Conservation (phyloP, 345 rosid genomes). For the Populus davidiana region DNA sequence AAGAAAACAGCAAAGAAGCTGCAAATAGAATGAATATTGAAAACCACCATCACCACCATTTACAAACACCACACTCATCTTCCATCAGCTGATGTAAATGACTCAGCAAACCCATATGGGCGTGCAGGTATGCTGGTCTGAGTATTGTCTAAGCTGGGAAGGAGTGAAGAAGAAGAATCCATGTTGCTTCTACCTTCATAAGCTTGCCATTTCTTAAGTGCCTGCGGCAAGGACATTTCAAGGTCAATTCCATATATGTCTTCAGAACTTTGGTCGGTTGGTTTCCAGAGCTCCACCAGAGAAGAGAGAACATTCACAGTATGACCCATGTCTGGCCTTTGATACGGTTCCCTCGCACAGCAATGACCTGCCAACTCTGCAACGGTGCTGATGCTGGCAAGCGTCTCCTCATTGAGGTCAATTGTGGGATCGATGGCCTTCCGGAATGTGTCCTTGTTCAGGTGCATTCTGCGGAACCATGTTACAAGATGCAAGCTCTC, state of each 20-base stretch:
- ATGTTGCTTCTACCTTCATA: slow-evolving; percentile 24
- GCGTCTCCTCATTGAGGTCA: slow-evolving; percentile 21
- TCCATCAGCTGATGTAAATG: slow-evolving; percentile 24
- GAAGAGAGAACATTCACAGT: slow-evolving; percentile 21
- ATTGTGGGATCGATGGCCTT: slow-evolving; percentile 24
- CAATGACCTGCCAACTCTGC: slow-evolving; percentile 35
- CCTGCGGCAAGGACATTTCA: slow-evolving; percentile 26
- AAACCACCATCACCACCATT: not conserved
- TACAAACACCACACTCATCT: slow-evolving; percentile 21
- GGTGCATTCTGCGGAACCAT: slow-evolving; percentile 28
- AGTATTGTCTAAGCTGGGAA: slow-evolving; percentile 23
- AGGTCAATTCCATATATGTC: slow-evolving; percentile 25
- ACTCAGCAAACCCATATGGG: slow-evolving; percentile 12
- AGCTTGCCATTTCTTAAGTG: slow-evolving; percentile 30
- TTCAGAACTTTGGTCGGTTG: slow-evolving; percentile 21
- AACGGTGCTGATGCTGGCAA: slow-evolving; percentile 17
- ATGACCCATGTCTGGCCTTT: slow-evolving; percentile 35
- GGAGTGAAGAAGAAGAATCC: slow-evolving; percentile 18
- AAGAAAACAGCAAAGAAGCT: slow-evolving; percentile 3
- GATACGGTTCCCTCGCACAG: slow-evolving; percentile 30
- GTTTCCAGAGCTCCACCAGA: slow-evolving; percentile 32
- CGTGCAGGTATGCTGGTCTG: slow-evolving; percentile 25
- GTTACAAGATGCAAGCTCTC: slow-evolving; percentile 30
- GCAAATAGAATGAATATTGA: slow-evolving; percentile 16
- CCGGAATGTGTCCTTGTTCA: slow-evolving; percentile 19